phyloP scores from a whole-genome alignment of 805 yeast genomes.

The Starmerella cellae region DNA sequence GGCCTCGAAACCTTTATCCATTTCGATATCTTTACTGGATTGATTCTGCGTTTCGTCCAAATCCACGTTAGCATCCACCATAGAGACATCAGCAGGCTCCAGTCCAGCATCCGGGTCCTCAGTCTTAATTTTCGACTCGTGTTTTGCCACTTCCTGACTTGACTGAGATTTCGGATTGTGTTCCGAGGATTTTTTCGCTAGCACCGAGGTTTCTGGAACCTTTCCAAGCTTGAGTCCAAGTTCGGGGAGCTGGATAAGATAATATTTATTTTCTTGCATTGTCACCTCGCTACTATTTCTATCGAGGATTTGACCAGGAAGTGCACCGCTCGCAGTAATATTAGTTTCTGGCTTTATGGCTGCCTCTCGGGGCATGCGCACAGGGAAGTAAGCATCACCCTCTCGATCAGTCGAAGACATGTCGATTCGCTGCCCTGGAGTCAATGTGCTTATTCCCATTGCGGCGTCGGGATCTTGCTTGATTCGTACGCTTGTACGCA shows the following conservation, averaged over 20 bases:
- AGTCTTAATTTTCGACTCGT: neutral
- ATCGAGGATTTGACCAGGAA: neutral
- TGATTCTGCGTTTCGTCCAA: too few species aligned
- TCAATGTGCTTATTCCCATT: neutral
- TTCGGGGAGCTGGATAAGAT: conserved; percentile 37
- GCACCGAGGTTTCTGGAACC: conserved; percentile 3
- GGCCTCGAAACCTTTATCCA: neutral
- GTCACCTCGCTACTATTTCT: conserved; percentile 5
- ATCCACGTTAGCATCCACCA: neutral
- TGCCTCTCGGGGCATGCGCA: conserved; percentile 13
- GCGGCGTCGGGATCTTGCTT: conserved; percentile 13
- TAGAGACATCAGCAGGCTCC: neutral
- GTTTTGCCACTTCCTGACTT: too few species aligned
- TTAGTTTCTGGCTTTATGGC: neutral
- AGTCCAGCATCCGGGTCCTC: neutral
- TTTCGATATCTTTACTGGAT: too few species aligned
- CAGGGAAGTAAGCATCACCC: conserved; percentile 16
- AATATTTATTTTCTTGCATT: conserved; percentile 23
- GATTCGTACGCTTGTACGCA: conserved; percentile 2
- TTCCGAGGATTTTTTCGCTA: neutral
- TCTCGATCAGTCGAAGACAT: conserved; percentile 2
- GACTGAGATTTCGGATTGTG: neutral
- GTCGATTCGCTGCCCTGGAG: conserved; percentile 6
- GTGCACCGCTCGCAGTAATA: neutral
- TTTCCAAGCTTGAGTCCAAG: conserved; percentile 26